A percentile compares a stretch with the other conserved stretches of the same genome.
phyloP scores from a whole-genome alignment of 768 basidiomycete species.

The Hygrophoropsis aurantiaca region DNA sequence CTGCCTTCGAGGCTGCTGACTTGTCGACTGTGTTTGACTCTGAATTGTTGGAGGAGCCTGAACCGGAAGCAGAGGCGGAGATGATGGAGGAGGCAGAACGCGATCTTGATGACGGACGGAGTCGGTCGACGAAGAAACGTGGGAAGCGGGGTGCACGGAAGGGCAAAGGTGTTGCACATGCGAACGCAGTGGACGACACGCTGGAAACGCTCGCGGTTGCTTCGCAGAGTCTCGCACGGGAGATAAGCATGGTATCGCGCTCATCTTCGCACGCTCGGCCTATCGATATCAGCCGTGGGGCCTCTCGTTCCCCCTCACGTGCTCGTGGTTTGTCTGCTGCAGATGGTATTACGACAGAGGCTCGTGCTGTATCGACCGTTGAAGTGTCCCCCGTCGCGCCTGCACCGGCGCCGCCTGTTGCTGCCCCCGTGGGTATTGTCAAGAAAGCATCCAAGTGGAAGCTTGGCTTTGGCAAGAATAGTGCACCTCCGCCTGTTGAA shows the following conservation, averaged over 20 bases:
- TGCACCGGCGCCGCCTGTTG: conserved; percentile 19
- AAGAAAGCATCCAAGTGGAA: conserved; percentile 56
- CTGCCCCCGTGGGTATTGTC: conserved; percentile 55
- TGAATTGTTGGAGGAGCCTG: conserved; percentile 42
- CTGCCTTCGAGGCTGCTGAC: conserved; percentile 41
- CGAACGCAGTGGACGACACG: conserved; percentile 45
- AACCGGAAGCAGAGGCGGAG: conserved; percentile 34
- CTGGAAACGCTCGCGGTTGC: conserved; percentile 74
- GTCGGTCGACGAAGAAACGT: conserved; percentile 71
- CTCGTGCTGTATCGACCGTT: conserved; percentile 20
- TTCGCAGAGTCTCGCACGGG: conserved; percentile 79
- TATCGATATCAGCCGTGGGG: conserved; percentile 22
- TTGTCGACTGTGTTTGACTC: conserved; percentile 57
- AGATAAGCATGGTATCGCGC: conserved; percentile 65
- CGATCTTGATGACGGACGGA: conserved; percentile 34
- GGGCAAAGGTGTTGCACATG: conserved; percentile 47
- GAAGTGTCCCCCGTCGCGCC: conserved; percentile 23
- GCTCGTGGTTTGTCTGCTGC: conserved; percentile 38
- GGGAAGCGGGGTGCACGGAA: conserved; percentile 85
- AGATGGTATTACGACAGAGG: conserved; percentile 16
- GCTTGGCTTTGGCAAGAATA: conserved; percentile 67
- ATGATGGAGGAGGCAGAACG: conserved; percentile 37
- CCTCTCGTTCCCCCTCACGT: conserved; percentile 30
- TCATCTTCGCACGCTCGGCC: conserved; percentile 40
- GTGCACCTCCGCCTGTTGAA: conserved; percentile 34